Conservation (phyloP, 2,329 filamentous ascomycete genomes). For the Neocucurbitaria cava region DNA sequence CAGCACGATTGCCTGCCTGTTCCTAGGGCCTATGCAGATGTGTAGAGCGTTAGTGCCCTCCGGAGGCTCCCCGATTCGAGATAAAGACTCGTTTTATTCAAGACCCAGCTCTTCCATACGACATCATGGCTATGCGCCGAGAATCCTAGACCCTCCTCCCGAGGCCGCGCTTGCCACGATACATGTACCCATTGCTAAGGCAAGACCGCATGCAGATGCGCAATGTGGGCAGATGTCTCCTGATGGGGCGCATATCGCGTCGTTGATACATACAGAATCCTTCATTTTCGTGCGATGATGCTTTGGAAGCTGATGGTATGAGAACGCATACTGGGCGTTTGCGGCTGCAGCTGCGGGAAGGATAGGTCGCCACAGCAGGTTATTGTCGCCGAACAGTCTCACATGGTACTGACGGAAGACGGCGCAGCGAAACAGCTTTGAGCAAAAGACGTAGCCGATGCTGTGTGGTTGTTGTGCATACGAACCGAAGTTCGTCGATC, state of each 20-base stretch:
- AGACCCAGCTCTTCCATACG: neutral
- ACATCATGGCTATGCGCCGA: conserved; percentile 1
- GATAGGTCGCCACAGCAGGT: neutral
- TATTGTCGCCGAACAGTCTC: neutral
- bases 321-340: neutral
- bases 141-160: neutral
- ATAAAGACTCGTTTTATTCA: neutral
- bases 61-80: conserved; percentile 6
- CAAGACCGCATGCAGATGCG: neutral
- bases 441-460: conserved; percentile 4
- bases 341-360: conserved; percentile 9
- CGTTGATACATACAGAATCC: neutral
- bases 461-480: conserved; percentile 6
- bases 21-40: neutral
- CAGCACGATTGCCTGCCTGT: neutral
- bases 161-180: neutral
- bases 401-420: conserved; percentile 1
- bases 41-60: neutral
- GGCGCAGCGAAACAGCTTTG: conserved; percentile 9
- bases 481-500: conserved; percentile 42
- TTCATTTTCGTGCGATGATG: neutral
- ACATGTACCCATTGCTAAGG: neutral
- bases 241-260: neutral
- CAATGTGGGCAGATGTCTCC: neutral
- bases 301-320: neutral